Base-by-base conservation (phyloP, 306 rosid species). In the Prunus salicina region DNA sequence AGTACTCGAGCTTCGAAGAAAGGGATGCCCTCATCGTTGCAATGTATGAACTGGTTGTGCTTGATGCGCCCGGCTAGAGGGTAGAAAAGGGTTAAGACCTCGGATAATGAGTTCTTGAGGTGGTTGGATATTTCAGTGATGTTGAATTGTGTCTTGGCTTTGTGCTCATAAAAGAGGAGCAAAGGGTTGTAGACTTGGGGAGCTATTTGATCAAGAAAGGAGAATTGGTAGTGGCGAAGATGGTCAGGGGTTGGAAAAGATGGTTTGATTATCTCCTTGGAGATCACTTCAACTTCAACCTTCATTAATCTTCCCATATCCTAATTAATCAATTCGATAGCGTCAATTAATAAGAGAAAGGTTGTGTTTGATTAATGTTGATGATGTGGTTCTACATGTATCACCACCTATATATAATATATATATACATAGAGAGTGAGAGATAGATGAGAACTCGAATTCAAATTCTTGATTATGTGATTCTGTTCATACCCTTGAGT, bases 201-300 rank as follows among this genome's bases (percentile, higher is more conserved):
- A 58, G 87, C 66, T n/a, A 85, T 22, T 77, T 87, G 91, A 49
- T 89, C 90, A n/a, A 84, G 86, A 46, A 89, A 83, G 2, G 88
- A 87, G 32, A 86, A 83, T 45, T 84, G 89, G 75, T 80, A 87
- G 34, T 65, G 83, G 25, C 65, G 63, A 67, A 82, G 87, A 62
- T 78, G 76, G 16, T 66, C 6, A 0, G 81, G 83, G 51, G 85
- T 81, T 71, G 88, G 83, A 73, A 85, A 82, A 24, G 84, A 76
- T 2, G 90, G 91, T 51, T 68, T 86, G 77, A 87, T 82, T 0
- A 72, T 75, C 69, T 87, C 69, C 50, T 73, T 79, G 14, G 87
- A 87, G 71, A 79, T 64, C 8, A 82, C 67, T 65, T 79, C 73
- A 32, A 66, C 51, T 43, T 75, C 62, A 43, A 51, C 72, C 20